Conservation (phyloP, 129 eudicot species). For the Saposhnikovia divaricata region DNA sequence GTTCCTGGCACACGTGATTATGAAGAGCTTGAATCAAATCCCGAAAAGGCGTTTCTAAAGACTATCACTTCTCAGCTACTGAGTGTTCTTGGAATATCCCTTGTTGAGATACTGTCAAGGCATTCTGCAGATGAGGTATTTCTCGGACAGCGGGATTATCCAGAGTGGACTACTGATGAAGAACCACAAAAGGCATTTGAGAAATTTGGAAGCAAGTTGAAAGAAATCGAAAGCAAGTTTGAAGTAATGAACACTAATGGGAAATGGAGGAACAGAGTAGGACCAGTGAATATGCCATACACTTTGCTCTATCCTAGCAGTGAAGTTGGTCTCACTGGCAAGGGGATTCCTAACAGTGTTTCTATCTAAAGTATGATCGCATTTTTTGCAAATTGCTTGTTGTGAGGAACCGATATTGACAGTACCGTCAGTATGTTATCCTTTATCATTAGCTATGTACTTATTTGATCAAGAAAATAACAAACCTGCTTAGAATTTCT, state of each 20-base stretch:
- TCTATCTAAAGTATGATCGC: constrained; percentile 27
- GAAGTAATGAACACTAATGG: constrained; percentile 33
- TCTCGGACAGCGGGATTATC: constrained; percentile 58
- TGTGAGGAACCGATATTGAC: not conserved
- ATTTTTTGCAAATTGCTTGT: not conserved
- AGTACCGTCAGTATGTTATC: not conserved
- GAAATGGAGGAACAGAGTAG: constrained; percentile 52
- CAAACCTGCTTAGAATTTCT: not conserved
- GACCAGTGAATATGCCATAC: constrained; percentile 74
- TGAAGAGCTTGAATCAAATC: constrained; percentile 40
- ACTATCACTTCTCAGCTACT: constrained; percentile 63
- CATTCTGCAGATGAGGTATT: constrained; percentile 68
- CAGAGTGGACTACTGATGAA: constrained; percentile 60
- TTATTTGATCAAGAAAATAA: not conserved
- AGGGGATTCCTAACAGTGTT: constrained; percentile 83
- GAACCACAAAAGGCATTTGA: constrained; percentile 42
- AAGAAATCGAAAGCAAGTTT: constrained; percentile 40
- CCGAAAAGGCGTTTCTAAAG: constrained; percentile 56
- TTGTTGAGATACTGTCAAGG: constrained; percentile 67
- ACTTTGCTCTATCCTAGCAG: constrained; percentile 68
- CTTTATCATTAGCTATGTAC: not conserved
- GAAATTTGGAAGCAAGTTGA: constrained; percentile 41
- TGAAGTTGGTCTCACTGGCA: constrained; percentile 61
- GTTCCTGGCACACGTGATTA: constrained; percentile 45
- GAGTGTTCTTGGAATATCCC: constrained; percentile 59